A percentile compares a stretch with the other conserved stretches of the same genome.
Conservation (phyloP, 352 stramenopile genomes). For the Globisporangium splendens region DNA sequence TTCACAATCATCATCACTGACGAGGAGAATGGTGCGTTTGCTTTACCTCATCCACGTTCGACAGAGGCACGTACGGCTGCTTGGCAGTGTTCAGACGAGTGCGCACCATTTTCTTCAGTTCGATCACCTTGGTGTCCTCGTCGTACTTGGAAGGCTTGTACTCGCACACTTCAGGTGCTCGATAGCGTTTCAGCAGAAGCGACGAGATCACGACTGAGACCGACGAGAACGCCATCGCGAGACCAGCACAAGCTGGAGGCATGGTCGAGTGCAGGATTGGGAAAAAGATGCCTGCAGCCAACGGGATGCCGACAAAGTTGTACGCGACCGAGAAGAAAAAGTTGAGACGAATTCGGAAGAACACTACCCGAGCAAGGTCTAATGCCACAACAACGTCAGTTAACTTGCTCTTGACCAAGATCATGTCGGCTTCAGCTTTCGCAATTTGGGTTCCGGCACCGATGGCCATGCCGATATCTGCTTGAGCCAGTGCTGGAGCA, state of each 20-base stretch:
- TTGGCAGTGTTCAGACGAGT: slow-evolving; percentile 51
- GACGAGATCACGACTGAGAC: slow-evolving; percentile 86
- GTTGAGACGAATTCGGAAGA: slow-evolving; percentile 82
- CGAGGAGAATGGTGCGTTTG: slow-evolving; percentile 8
- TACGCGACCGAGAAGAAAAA: slow-evolving; percentile 88
- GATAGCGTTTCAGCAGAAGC: slow-evolving; percentile 80
- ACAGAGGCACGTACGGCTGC: slow-evolving; percentile 62
- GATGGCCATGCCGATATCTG: slow-evolving; percentile 91
- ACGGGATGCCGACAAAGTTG: slow-evolving; percentile 80
- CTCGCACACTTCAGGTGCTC: slow-evolving; percentile 36
- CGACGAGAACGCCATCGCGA: slow-evolving; percentile 87
- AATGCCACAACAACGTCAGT: slow-evolving; percentile 81
- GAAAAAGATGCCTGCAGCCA: slow-evolving; percentile 85
- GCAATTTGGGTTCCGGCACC: slow-evolving; percentile 90
- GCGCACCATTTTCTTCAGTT: slow-evolving; percentile 74
- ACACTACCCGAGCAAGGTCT: slow-evolving; percentile 77
- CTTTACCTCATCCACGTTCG: slow-evolving; percentile 54
- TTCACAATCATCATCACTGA: neutral
- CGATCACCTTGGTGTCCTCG: slow-evolving; percentile 65
- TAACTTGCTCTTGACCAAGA: slow-evolving; percentile 84
- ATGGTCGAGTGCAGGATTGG: slow-evolving; percentile 80
- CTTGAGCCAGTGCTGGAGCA: slow-evolving; percentile 88
- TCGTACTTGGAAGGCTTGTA: slow-evolving; percentile 49
- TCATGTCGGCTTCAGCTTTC: slow-evolving; percentile 85
- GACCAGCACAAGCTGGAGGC: slow-evolving; percentile 76